phyloP scores from a whole-genome alignment of 1,139 yeast species.

The Saccharomyces hybrid region DNA sequence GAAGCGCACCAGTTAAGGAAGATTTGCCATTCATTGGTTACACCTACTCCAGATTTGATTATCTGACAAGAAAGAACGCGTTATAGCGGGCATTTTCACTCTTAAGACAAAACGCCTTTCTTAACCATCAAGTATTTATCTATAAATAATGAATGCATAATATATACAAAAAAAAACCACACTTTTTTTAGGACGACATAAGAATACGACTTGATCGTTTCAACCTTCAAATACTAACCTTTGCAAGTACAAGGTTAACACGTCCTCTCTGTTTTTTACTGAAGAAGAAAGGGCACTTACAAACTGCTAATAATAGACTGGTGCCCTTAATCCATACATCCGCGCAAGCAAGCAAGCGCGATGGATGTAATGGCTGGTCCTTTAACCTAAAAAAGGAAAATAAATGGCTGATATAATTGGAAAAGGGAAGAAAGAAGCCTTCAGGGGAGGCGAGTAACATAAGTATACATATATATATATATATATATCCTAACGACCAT shows the following conservation, averaged over 20 bases:
- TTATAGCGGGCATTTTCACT: constrained; percentile 32
- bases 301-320: background rate
- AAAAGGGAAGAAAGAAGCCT: background rate
- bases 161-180: background rate
- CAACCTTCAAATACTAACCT: too few relatives aligned
- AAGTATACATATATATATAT: background rate
- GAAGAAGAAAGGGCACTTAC: background rate
- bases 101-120: background rate
- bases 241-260: too few relatives aligned
- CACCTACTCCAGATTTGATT: constrained; percentile 90
- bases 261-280: too few relatives aligned
- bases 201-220: too few relatives aligned
- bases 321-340: background rate
- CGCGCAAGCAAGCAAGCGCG: background rate
- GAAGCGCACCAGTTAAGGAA: constrained; percentile 44
- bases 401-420: background rate
- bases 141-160: constrained; percentile 4
- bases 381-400: background rate
- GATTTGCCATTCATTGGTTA: constrained; percentile 95
- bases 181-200: background rate
- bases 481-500: too few relatives aligned
- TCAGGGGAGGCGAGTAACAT: background rate
- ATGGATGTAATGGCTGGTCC: background rate
- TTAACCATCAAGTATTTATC: background rate
- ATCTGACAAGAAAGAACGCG: constrained; percentile 81